Evolutionary conservation across 768 basidiomycete genomes (phyloP), one percentile per base, ranked within the genome.

Genomic region (Termitomyces titanicus): DNA sequence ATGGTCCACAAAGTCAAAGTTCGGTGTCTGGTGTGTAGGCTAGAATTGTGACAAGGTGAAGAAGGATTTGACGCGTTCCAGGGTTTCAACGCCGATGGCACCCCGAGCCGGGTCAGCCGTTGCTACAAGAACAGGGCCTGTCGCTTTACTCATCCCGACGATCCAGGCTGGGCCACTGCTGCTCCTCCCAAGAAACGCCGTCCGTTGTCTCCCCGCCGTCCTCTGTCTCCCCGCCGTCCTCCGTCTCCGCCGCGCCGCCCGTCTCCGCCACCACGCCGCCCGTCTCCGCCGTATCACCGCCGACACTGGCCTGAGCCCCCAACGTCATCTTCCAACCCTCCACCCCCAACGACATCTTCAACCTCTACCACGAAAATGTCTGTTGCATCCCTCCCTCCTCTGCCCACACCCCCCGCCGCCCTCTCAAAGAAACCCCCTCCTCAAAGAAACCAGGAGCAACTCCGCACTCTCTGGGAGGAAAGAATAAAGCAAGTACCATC

Each of bases 111-210:
- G n/a, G n/a, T n/a, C 1, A 10, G 3, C 0, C 57, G 64, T 7
- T 69, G 63, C 33, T 51, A n/a, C 12, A 54, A 47, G 5, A n/a
- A 27, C 0, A 20, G 35, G 0, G 12, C 4, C 8, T 72, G 71
- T 47, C 37, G 15, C 0, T 72, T 65, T 35, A 60, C 63, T 7
- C 72, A 73, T 40, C 72, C 70, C 38, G 43, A 53, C 12, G 65
- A 73, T 29, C 58, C 61, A 9, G 42, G 47, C 29, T 73, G 70
- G 70, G 20, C 43, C 37, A 42, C 61, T 5, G 58, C 61, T 27
- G 22, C 55, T 10, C 20, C 22, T 10, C 55, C 55, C 25, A 34
- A 10, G n/a, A n/a, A n/a, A 4, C 29, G 29, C 29, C 29, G 29
- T 29, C n/a, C n/a, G n/a, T n/a, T n/a, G n/a, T 29, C 29, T 29